Evolutionary conservation across 106 monocot species (phyloP), one percentile per base, ranked within the genome.

Genomic region (Allium fistulosum): DNA sequence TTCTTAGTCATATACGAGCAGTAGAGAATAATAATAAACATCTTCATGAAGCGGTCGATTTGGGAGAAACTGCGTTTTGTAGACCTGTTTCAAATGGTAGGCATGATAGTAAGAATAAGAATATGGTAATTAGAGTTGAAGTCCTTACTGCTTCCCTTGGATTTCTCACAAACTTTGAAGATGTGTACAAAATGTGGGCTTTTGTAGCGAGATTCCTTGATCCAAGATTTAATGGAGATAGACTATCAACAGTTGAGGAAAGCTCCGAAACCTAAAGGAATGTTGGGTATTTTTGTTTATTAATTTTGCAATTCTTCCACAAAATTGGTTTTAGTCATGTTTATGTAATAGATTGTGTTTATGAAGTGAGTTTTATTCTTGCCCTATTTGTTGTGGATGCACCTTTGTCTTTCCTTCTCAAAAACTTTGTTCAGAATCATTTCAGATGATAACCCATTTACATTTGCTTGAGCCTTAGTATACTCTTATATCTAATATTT

Each of bases 181-280:
- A 95, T 78, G 94, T 91, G 13, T 91, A 90, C 81, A 91, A 60
- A 67, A 75, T 95, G 83, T 95, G 90, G 94, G 85, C 87, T 58
- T 95, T 95, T 76, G 83, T 91, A 26, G 87, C 91, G 6, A 85
- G 83, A 65, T 95, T 95, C 81, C 79, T 90, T 4, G 85, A 95
- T 79, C 81, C 87, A 14, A 15, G 67, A 15, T 95, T 91, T 70
- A 76, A 95, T 65, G 70, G 65, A 26, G 81, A 78, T 18, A 78
- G 78, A 75, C 65, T 90, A 47, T 82, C 90, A 10, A 76, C 87
- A 7, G 70, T 82, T 52, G 46, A 49, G 11, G 94, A 94, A 66
- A 51, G 13, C 52, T 49, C 74, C 17, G 92, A 93, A 49, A 61
- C 70, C 45, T 80, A 74, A 63, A 45, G 61, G 55, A 51, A 70